Evolutionary conservation across 2,329 filamentous ascomycete genomes (phyloP).

Genomic region (Ophiostoma ulmi): DNA sequence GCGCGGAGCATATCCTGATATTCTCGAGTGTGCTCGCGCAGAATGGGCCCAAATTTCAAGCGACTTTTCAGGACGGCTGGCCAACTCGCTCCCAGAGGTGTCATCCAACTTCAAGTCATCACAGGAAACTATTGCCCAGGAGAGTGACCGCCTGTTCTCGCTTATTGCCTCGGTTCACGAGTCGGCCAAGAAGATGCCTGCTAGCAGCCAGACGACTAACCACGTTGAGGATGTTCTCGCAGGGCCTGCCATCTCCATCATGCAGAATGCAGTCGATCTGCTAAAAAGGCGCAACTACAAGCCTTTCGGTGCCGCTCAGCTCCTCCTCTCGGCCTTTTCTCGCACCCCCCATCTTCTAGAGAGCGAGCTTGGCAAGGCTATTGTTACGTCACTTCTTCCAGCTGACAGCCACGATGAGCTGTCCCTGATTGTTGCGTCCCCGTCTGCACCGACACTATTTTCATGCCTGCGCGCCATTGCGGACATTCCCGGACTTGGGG

Average conservation of each 20-base stretch:
- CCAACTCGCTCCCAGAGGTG: slow-evolving; percentile 72
- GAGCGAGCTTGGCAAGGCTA: slow-evolving; percentile 29
- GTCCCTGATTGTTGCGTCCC: slow-evolving; percentile 57
- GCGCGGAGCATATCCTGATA: slow-evolving; percentile 38
- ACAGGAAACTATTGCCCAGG: slow-evolving; percentile 61
- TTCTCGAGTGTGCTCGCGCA: slow-evolving; percentile 46
- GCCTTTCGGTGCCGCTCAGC: slow-evolving; percentile 50
- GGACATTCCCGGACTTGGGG: slow-evolving; percentile 37
- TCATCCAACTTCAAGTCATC: slow-evolving; percentile 71
- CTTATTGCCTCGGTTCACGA: slow-evolving; percentile 46
- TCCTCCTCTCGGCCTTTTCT: slow-evolving; percentile 41
- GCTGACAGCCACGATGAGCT: slow-evolving; percentile 53
- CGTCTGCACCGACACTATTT: slow-evolving; percentile 62
- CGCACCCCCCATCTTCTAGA: slow-evolving; percentile 41
- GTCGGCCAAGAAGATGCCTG: slow-evolving; percentile 20
- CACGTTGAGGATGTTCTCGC: slow-evolving; percentile 30
- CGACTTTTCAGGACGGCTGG: slow-evolving; percentile 60
- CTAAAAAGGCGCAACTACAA: slow-evolving; percentile 51
- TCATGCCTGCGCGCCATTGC: slow-evolving; percentile 58
- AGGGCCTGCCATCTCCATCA: slow-evolving; percentile 29
- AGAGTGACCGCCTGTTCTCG: slow-evolving; percentile 63
- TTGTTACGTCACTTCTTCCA: slow-evolving; percentile 43
- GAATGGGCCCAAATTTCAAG: slow-evolving; percentile 61
- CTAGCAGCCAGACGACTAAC: slow-evolving; percentile 12
- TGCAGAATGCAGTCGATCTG: slow-evolving; percentile 38